These are phyloP conservation scores for Paramyrothecium sp. DNA, from an alignment of 2,329 filamentous ascomycete genomes.

Conservation along the genomic window DNA sequence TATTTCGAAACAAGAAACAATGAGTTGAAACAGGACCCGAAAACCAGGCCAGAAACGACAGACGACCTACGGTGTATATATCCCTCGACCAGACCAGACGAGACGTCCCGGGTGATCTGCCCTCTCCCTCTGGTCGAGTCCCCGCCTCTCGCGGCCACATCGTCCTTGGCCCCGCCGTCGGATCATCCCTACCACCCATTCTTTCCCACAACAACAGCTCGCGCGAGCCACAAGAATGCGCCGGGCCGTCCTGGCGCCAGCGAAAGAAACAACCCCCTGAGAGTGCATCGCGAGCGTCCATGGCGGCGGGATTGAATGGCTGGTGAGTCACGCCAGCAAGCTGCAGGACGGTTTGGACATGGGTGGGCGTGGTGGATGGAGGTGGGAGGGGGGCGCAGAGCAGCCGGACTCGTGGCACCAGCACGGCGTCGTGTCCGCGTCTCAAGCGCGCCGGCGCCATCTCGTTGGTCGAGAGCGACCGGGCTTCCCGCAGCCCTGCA, in stretches of 20 bases:
- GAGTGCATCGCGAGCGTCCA: conserved; percentile 7
- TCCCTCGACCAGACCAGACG: background rate
- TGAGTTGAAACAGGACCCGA: background rate
- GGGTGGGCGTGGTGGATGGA: too few relatives aligned
- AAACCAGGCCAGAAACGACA: conserved; percentile 1
- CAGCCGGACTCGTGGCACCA: background rate
- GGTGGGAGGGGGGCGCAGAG: too few relatives aligned
- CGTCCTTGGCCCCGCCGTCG: background rate
- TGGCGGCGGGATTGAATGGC: conserved; percentile 15
- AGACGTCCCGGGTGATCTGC: background rate
- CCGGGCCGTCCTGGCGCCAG: background rate
- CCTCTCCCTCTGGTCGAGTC: background rate
- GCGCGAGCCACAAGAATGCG: too few relatives aligned
- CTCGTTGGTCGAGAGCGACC: background rate
- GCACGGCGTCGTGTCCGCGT: background rate
- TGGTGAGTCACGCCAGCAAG: conserved; percentile 19
- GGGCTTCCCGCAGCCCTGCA: background rate
- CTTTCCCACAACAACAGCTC: too few relatives aligned
- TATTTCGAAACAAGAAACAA: conserved; percentile 1
- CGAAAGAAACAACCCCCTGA: background rate
- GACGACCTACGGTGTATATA: conserved; percentile 1
- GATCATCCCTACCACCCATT: background rate
- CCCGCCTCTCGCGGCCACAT: background rate
- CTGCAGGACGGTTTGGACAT: background rate
- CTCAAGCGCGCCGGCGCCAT: background rate